Evolutionary conservation across 2,329 filamentous ascomycete genomes (phyloP), one percentile per base, ranked within the genome.

Genomic region (Hymenoscyphus repandus): DNA sequence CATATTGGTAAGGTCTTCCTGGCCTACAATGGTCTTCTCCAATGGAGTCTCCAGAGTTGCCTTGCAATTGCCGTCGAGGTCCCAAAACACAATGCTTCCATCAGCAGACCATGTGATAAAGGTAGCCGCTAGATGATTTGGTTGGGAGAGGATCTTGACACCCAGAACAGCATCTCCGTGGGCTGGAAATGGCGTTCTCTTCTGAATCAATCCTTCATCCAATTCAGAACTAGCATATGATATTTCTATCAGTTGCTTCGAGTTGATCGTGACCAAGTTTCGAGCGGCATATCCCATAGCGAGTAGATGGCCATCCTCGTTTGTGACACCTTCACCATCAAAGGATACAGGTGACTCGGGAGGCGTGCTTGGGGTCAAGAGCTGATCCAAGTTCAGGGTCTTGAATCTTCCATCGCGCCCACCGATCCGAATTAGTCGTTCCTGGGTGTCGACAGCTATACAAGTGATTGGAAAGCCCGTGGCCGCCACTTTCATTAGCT

Each of bases 51-150:
- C 72, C 33, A 90, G 72, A 1, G 80, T 80, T 13, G 77, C 75
- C 58, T 80, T 83, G 55, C 85, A 80, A 47, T 75, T 77, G 18
- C 92, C 93, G 44, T 88, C 77, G 12, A 82, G 67, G 59, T 83
- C 80, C 93, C 93, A 99, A 59, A 95, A 86, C 20, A 88, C 80
- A 45, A 97, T 78, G 13, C 79, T 82, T 5, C 93, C 93, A 46
- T 84, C 83, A 18, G 79, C 81, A 1, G 92, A 91, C 88, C 91
- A 99, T 0, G 91, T 96, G 57, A 91, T 84, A 63, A 97, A 96
- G 7, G 84, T 79, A 1, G 89, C 84, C 18, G 79, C 74, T 20
- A 81, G 70, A 4, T 73, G 66, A 52, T 88, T 87, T 0, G 80
- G 75, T 18, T 72, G 72, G 2, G 75, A 68, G 4, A 96, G 70